Evolutionary conservation across 2,329 filamentous ascomycete genomes (phyloP), one percentile per base, ranked within the genome.

Genomic region (Arthroderma sp.): DNA sequence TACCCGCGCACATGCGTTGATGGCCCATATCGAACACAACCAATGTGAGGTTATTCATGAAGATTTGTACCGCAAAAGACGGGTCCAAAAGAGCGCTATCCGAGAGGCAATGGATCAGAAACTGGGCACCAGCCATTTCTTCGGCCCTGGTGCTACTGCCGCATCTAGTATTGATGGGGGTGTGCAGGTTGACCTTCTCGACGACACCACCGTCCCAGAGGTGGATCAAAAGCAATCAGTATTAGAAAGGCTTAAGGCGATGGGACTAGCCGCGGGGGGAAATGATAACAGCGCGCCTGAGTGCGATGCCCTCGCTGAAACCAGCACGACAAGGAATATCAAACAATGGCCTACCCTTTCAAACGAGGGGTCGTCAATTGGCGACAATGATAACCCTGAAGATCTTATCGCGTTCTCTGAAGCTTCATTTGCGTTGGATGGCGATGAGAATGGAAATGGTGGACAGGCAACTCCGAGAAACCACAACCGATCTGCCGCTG

Each of bases 1-100:
- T 56, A 60, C 57, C 8, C 63, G 64, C 6, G 74, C 74, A 0
- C 59, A 64, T 5, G 60, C 62, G 4, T 57, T 77, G 34, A 69
- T 78, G 46, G 58, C 60, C 10, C 77, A 80, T 50, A 65, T 79
- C 15, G 75, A 80, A 52, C 61, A 64, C 6, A 68, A 68, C 15
- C 56, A 69, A 32, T 80, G 77, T 53, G 40, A 50, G 0, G 57
- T 56, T 2, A 71, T 77, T 48, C 52, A 50, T 2, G 50, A 60
- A 1, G 47, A 55, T 0, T 59, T 70, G 8, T 74, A 77, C 47
- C 55, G 65, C 10, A 62, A 63, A n/a, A 62, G 71, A 39, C 63
- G 74, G 22, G 62, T 69, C 10, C 69, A 74, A 54, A 76, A 73
- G 52, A 56, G 65, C 30, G 60, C 76, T 36, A 57, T 71, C 43